Evolutionary conservation across 2,329 filamentous ascomycete genomes (phyloP).

Genomic region (Epicoccum sorghinum): DNA sequence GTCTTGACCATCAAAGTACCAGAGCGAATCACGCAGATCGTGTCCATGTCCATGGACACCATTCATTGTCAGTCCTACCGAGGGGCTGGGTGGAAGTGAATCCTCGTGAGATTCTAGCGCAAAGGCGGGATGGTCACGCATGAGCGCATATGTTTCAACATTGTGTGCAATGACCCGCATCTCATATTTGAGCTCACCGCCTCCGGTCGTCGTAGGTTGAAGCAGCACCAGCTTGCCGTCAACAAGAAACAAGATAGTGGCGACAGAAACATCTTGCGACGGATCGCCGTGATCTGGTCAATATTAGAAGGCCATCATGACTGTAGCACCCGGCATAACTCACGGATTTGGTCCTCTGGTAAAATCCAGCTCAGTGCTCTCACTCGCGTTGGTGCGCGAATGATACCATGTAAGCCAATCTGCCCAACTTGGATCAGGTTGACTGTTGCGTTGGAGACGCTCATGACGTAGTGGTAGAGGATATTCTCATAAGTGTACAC

Average conservation of each 20-base stretch:
- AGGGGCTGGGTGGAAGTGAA: slow-evolving; percentile 57
- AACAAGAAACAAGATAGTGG: slow-evolving; percentile 93
- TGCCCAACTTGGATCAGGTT: slow-evolving; percentile 92
- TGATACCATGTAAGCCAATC: slow-evolving; percentile 96
- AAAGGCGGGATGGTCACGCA: slow-evolving; percentile 77
- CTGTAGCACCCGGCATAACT: slow-evolving; percentile 32
- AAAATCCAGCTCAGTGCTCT: slow-evolving; percentile 94
- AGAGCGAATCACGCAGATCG: slow-evolving; percentile 82
- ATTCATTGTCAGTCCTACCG: slow-evolving; percentile 53
- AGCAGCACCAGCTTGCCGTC: slow-evolving; percentile 94
- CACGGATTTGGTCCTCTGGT: slow-evolving; percentile 83
- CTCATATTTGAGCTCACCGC: slow-evolving; percentile 91
- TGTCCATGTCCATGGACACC: slow-evolving; percentile 52
- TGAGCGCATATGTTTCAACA: slow-evolving; percentile 92
- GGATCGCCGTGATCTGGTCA: slow-evolving; percentile 78
- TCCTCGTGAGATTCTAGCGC: slow-evolving; percentile 54
- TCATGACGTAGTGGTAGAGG: slow-evolving; percentile 91
- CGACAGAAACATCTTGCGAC: slow-evolving; percentile 91
- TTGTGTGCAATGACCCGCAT: slow-evolving; percentile 97
- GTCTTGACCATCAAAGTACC: slow-evolving; percentile 89
- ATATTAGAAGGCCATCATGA: slow-evolving; percentile 23
- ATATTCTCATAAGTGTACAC: slow-evolving; percentile 98
- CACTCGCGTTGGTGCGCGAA: slow-evolving; percentile 89
- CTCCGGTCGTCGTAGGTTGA: slow-evolving; percentile 81
- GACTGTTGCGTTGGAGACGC: slow-evolving; percentile 71